phyloP scores from a whole-genome alignment of 1,284 basidiomycete species.

The Rhodofomes roseus region DNA sequence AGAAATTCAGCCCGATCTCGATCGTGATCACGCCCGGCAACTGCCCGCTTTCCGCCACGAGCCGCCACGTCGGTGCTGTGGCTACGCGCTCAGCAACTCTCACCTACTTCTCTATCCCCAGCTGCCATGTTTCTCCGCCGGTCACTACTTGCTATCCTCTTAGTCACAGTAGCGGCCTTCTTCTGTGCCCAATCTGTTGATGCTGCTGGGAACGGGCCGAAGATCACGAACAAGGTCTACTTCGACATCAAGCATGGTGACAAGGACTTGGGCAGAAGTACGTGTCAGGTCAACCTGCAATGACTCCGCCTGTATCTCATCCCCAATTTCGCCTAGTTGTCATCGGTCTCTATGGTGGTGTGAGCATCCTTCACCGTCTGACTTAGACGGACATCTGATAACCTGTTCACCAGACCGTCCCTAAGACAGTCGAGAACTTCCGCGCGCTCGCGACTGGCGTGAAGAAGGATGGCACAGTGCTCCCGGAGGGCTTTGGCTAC shows the following conservation, averaged over 20 bases:
- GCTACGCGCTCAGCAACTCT: constrained; percentile 1
- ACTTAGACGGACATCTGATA: constrained; percentile 28
- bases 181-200: constrained; percentile 67
- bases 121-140: constrained; percentile 48
- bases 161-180: constrained; percentile 64
- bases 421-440: constrained; percentile 73
- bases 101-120: constrained; percentile 11
- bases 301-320: constrained; percentile 8
- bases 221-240: constrained; percentile 89
- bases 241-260: constrained; percentile 93
- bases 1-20: constrained; percentile 6
- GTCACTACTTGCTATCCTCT: constrained; percentile 55
- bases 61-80: constrained; percentile 2
- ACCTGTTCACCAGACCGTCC: constrained; percentile 63
- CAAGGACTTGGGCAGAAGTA: constrained; percentile 77
- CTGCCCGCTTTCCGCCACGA: constrained; percentile 1
- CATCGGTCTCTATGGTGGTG: constrained; percentile 84
- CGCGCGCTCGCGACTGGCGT: constrained; percentile 68
- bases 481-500: constrained; percentile 70
- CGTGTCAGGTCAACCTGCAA: constrained; percentile 29
- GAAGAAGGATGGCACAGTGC: constrained; percentile 72
- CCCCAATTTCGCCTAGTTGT: constrained; percentile 45
- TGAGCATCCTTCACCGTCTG: constrained; percentile 17
- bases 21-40: constrained; percentile 4
- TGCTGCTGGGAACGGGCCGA: constrained; percentile 70